Conservation (phyloP, 2,329 filamentous ascomycete species). For the Tolypocladium amazonense region DNA sequence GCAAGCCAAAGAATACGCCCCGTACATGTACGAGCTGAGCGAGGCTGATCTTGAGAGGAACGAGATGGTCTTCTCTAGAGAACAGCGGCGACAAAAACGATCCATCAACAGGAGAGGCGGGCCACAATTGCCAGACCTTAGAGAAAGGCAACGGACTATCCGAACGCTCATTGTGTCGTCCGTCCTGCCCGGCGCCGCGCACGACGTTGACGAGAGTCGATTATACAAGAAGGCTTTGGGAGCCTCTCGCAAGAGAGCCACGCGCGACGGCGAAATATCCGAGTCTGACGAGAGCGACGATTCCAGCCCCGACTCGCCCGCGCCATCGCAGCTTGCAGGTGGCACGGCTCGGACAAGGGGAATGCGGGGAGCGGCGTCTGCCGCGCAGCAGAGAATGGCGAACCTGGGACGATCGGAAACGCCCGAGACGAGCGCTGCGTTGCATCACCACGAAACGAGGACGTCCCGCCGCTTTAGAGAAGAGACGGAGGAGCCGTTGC, state of each 20-base stretch:
- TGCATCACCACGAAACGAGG: constrained; percentile 63
- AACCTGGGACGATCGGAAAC: constrained; percentile 78
- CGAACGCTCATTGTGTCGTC: constrained; percentile 87
- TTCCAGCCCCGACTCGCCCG: constrained; percentile 76
- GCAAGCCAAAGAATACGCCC: constrained; percentile 86
- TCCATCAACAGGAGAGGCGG: constrained; percentile 91
- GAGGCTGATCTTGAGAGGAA: constrained; percentile 84
- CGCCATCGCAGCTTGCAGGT: constrained; percentile 55
- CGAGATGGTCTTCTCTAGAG: constrained; percentile 84
- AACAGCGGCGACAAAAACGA: constrained; percentile 88
- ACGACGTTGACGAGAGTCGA: constrained; percentile 71
- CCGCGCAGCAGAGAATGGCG: constrained; percentile 79
- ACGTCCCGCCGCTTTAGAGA: constrained; percentile 59
- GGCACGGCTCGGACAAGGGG: constrained; percentile 79
- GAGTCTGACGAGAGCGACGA: constrained; percentile 91
- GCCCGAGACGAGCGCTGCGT: constrained; percentile 56
- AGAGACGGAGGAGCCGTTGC: constrained; percentile 66
- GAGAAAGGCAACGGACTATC: constrained; percentile 87
- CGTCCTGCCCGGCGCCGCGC: constrained; percentile 78
- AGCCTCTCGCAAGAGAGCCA: constrained; percentile 43
- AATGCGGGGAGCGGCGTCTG: constrained; percentile 79
- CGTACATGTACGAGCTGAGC: constrained; percentile 87
- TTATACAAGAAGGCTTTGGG: constrained; percentile 71
- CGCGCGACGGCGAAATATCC: constrained; percentile 58
- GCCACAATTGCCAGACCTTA: constrained; percentile 88